Base-by-base conservation (phyloP, 2,329 filamentous ascomycete genomes). In the Fusarium nodosum region DNA sequence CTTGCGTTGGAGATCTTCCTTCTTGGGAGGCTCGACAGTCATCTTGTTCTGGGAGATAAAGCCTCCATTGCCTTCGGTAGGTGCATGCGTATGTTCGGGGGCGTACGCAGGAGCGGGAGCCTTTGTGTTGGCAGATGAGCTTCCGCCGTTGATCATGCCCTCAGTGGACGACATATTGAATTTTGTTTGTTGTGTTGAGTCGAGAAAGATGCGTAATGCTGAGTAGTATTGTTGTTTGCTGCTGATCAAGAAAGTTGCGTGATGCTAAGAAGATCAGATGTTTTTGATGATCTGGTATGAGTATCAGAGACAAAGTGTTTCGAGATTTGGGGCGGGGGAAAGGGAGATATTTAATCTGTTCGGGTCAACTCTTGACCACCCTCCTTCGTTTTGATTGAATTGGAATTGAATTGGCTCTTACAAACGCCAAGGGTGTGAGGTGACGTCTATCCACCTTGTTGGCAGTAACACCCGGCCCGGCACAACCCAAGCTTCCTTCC, bases 1-100 rank as follows among this genome's bases (percentile, higher is more conserved):
- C 77, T 87, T 92, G 60, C 90, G 90, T 82, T 97, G 94, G 13
- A 98, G 86, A 76, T 97, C 95, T 72, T 94, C 92, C 74, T 90
- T 86, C 64, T 89, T 88, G 18, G 95, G 93, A 24, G 93, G 94
- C 77, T 94, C 87, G 48, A 97, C 94, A 5, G 83, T 80, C 81
- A 94, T 91, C 74, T 88, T 80, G 41, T 81, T 81, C 77, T 85
- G 80, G 15, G 83, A 73, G 47, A 83, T 82, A 77, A 88, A 86
- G 65, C 85, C 85, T 47, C 75, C 76, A 39, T 60, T 73, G 55
- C 63, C 68, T 15, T 71, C 68, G 18, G n/a, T 22, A 28, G 64
- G 31, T 16, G 20, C 24, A 26, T 63, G 34, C 18, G 20, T 69
- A 64, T 46, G 26, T n/a, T 46, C 44, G 5, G 44, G 44, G 31